Evolutionary conservation across 495 filamentous ascomycete genomes (phyloP).

Genomic region (Daldinia childiae): DNA sequence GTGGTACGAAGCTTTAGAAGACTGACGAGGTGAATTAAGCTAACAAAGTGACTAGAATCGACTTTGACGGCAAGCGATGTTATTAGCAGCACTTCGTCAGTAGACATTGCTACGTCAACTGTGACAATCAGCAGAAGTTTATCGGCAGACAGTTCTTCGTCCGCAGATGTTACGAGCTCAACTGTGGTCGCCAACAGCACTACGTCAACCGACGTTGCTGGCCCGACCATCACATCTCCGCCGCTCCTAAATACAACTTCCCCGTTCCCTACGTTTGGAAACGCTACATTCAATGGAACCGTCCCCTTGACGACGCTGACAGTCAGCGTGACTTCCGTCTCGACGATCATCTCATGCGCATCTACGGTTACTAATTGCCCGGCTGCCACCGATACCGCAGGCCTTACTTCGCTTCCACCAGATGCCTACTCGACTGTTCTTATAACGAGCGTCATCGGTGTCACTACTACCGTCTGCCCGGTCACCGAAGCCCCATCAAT

Average conservation of each 20-base stretch:
- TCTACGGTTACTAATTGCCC: conserved; percentile 37
- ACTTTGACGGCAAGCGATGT: neutral
- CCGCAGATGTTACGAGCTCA: neutral
- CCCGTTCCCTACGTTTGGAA: conserved; percentile 14
- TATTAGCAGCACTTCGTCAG: conserved; percentile 4
- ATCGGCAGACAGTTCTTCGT: neutral
- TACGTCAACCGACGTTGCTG: neutral
- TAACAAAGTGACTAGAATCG: neutral
- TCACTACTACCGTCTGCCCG: conserved; percentile 46
- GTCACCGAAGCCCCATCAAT: conserved; percentile 38
- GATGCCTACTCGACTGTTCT: conserved; percentile 39
- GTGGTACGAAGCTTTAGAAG: neutral
- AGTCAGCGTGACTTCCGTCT: conserved; percentile 36
- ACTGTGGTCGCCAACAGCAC: neutral
- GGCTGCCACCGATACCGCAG: conserved; percentile 27
- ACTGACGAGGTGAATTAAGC: neutral
- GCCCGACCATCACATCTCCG: conserved; percentile 12
- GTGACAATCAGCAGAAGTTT: neutral
- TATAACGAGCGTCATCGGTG: conserved; percentile 40
- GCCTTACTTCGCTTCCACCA: conserved; percentile 31
- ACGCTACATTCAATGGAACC: conserved; percentile 17
- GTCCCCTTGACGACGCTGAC: conserved; percentile 39
- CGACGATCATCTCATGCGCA: conserved; percentile 43
- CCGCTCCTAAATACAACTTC: neutral
- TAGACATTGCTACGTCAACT: neutral